Conservation (phyloP, 2,329 filamentous ascomycete genomes). For the Decorospora gaudefroyi region DNA sequence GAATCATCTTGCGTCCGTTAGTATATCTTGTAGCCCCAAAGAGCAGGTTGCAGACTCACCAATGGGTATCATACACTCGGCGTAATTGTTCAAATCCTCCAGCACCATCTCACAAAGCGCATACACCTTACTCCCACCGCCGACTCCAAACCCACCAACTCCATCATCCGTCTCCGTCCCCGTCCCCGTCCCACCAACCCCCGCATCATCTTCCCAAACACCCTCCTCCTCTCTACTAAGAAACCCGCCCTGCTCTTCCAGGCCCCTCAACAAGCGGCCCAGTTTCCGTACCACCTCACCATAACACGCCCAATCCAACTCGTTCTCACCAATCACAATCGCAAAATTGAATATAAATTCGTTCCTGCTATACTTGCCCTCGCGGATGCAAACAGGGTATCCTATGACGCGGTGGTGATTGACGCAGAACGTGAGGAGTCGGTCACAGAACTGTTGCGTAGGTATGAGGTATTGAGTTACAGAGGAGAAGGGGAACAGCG, state of each 20-base stretch:
- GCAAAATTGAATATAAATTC: conserved; percentile 99
- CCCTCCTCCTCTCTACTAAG: conserved; percentile 64
- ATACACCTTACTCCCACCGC: conserved; percentile 58
- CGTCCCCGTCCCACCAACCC: conserved; percentile 9
- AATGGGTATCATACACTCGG: conserved; percentile 97
- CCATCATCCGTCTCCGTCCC: conserved; percentile 11
- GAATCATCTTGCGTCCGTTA: conserved; percentile 69
- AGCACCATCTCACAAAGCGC: conserved; percentile 83
- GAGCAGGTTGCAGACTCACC: conserved; percentile 59
- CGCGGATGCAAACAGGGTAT: conserved; percentile 80
- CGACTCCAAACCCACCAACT: conserved; percentile 31
- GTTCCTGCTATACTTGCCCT: conserved; percentile 83
- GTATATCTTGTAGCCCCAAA: not conserved
- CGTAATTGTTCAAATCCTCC: conserved; percentile 94
- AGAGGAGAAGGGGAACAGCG: conserved; percentile 82
- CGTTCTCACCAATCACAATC: conserved; percentile 71
- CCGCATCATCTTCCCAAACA: conserved; percentile 39
- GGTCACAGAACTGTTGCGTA: conserved; percentile 91
- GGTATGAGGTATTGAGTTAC: conserved; percentile 94
- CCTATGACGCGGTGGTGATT: conserved; percentile 82
- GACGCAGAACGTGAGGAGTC: conserved; percentile 75
- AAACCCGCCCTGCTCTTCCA: conserved; percentile 91
- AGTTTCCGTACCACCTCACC: conserved; percentile 85
- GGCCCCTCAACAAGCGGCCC: conserved; percentile 79
- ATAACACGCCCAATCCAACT: conserved; percentile 73